phyloP scores from a whole-genome alignment of 495 filamentous ascomycete species.

The Chaetomium cochliodes region DNA sequence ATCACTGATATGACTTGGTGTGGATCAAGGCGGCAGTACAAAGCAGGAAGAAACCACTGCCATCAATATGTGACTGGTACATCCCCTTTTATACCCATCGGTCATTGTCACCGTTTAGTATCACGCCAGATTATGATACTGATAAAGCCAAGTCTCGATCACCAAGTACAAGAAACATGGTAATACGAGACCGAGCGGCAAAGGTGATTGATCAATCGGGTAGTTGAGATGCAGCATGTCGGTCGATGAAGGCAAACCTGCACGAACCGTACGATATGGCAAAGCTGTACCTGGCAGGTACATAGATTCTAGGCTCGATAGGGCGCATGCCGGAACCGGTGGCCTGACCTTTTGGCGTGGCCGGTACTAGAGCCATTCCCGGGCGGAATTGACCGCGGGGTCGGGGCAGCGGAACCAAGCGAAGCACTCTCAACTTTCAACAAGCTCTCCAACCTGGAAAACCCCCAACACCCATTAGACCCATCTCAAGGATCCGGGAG shows the following conservation, averaged over 20 bases:
- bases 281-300: background rate
- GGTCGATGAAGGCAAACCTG: constrained; percentile 13
- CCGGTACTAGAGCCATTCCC: background rate
- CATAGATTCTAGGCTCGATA: background rate
- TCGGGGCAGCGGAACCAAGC: constrained; percentile 16
- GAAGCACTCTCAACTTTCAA: constrained; percentile 5
- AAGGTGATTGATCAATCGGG: background rate
- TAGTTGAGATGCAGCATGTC: constrained; percentile 14
- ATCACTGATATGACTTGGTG: constrained; percentile 4
- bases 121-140: background rate
- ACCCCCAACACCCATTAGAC: too few species aligned
- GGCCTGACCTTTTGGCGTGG: constrained; percentile 9
- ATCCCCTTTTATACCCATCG: background rate
- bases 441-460: background rate
- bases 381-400: constrained; percentile 4
- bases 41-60: constrained; percentile 5
- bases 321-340: background rate
- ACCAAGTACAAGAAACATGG: background rate
- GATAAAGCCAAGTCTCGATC: background rate
- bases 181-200: constrained; percentile 12
- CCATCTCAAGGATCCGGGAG: too few species aligned
- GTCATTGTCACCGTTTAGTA: background rate
- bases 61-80: background rate
- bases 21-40: background rate
- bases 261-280: constrained; percentile 24